A percentile compares a stretch with the other conserved stretches of the same genome.
Conservation (phyloP, 768 basidiomycete species). For the Tylopilus cervinicoccineus region DNA sequence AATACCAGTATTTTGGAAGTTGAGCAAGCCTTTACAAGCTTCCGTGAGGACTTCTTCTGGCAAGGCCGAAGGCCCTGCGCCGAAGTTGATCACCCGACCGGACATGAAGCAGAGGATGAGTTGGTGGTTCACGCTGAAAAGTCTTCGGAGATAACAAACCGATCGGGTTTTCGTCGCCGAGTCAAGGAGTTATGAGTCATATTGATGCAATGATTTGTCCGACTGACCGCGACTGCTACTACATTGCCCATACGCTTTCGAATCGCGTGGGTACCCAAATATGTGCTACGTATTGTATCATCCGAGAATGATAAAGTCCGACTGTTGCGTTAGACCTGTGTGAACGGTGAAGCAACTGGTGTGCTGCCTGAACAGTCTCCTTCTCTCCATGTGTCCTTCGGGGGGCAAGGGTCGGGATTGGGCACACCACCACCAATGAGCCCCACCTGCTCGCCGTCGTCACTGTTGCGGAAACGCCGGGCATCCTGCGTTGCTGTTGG, state of each 20-base stretch:
- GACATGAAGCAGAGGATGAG: slow-evolving; percentile 17
- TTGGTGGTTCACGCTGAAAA: background rate
- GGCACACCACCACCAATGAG: slow-evolving; percentile 17
- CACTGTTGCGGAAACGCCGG: slow-evolving; percentile 12
- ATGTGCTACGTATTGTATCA: background rate
- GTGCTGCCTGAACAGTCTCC: slow-evolving; percentile 26
- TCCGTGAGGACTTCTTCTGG: slow-evolving; percentile 83
- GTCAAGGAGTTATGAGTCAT: background rate
- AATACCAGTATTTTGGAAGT: slow-evolving; percentile 88
- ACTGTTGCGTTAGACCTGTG: background rate
- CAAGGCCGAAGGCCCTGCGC: slow-evolving; percentile 90
- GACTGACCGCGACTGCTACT: background rate
- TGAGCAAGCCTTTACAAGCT: slow-evolving; percentile 80
- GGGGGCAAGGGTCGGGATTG: slow-evolving; percentile 5
- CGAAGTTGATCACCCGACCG: slow-evolving; percentile 77
- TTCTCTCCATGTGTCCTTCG: slow-evolving; percentile 29
- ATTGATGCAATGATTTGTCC: background rate
- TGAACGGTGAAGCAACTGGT: slow-evolving; percentile 1
- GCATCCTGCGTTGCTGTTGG: slow-evolving; percentile 33
- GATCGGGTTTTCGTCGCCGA: background rate
- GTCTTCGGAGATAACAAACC: background rate
- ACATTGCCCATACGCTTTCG: background rate
- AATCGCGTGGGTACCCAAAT: background rate
- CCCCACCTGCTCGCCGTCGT: slow-evolving; percentile 25
- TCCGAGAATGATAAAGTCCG: background rate